These are phyloP conservation scores for Pilasporangium apinafurcum DNA, from an alignment of 352 stramenopile genomes.

Conservation along the genomic window DNA sequence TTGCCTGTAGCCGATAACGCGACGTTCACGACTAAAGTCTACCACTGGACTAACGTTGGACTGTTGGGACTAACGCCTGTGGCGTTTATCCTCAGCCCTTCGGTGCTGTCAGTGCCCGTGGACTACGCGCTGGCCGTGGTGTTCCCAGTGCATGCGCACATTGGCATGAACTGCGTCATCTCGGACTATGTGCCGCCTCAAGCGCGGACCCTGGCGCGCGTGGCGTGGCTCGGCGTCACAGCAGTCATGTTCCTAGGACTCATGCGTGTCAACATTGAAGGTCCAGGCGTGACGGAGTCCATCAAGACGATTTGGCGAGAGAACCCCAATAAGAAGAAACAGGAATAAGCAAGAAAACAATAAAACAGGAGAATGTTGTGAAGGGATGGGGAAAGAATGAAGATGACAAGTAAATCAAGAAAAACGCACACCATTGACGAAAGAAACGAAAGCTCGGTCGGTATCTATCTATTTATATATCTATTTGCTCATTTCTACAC, in stretches of 20 bases:
- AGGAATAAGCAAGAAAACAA: too few species aligned
- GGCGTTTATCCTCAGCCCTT: constrained; percentile 78
- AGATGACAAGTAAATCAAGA: too few species aligned
- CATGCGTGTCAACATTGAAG: constrained; percentile 79
- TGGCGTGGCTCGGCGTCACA: constrained; percentile 68
- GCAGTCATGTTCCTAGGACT: constrained; percentile 79
- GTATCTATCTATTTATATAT: too few species aligned
- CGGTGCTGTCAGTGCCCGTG: constrained; percentile 56
- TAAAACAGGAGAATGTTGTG: too few species aligned
- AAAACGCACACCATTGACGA: too few species aligned
- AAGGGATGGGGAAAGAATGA: too few species aligned
- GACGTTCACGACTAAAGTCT: constrained; percentile 50
- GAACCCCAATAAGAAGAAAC: constrained; percentile 63
- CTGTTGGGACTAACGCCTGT: constrained; percentile 55
- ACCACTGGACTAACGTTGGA: constrained; percentile 49
- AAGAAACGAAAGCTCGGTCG: too few species aligned
- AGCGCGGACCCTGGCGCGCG: constrained; percentile 41
- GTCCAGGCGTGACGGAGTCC: constrained; percentile 79
- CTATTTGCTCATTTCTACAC: too few species aligned
- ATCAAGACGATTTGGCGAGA: constrained; percentile 85
- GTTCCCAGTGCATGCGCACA: constrained; percentile 88
- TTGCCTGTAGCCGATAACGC: constrained; percentile 62
- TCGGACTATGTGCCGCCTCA: constrained; percentile 92
- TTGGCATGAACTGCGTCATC: constrained; percentile 93
- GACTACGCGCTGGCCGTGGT: constrained; percentile 77